Evolutionary conservation across 2,329 filamentous ascomycete species (phyloP).

Genomic region (Aspergillus transmontanensis): DNA sequence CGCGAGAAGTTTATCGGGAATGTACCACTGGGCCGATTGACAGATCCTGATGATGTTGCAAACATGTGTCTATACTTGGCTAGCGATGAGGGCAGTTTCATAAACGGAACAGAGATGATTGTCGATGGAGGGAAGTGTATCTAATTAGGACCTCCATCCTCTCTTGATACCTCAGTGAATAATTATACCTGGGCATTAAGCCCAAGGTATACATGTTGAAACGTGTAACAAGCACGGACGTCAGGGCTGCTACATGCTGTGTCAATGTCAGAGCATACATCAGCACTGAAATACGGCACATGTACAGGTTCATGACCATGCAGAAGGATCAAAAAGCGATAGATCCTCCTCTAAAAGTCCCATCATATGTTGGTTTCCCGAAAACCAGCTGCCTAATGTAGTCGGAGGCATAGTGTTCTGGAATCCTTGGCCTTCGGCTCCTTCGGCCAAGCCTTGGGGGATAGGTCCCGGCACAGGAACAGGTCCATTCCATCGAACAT

Average conservation of each 20-base stretch:
- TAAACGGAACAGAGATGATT: conserved; percentile 72
- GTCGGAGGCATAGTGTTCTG: conserved; percentile 27
- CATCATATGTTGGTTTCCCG: conserved; percentile 66
- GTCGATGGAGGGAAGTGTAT: conserved; percentile 59
- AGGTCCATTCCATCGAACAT: conserved; percentile 13
- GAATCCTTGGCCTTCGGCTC: conserved; percentile 17
- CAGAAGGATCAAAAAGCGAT: conserved; percentile 30
- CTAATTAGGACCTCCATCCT: conserved; percentile 12
- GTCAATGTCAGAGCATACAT: background rate
- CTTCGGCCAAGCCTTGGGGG: conserved; percentile 14
- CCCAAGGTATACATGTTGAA: background rate
- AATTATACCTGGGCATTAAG: background rate
- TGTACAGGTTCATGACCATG: conserved; percentile 6
- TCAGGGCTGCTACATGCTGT: background rate
- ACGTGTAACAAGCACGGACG: background rate
- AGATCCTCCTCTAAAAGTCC: conserved; percentile 65
- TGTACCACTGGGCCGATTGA: conserved; percentile 46
- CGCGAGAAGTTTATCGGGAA: conserved; percentile 46
- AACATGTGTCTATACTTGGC: conserved; percentile 71
- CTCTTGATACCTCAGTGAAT: background rate
- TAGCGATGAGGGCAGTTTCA: conserved; percentile 70
- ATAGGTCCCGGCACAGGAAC: conserved; percentile 5
- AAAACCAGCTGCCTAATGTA: conserved; percentile 66
- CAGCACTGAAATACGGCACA: background rate
- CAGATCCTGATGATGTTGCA: conserved; percentile 63